A percentile compares a stretch with the other conserved stretches of the same genome.
These are phyloP conservation scores for Globisporangium heterothallicum DNA, from an alignment of 352 stramenopile genomes.

Conservation along the genomic window DNA sequence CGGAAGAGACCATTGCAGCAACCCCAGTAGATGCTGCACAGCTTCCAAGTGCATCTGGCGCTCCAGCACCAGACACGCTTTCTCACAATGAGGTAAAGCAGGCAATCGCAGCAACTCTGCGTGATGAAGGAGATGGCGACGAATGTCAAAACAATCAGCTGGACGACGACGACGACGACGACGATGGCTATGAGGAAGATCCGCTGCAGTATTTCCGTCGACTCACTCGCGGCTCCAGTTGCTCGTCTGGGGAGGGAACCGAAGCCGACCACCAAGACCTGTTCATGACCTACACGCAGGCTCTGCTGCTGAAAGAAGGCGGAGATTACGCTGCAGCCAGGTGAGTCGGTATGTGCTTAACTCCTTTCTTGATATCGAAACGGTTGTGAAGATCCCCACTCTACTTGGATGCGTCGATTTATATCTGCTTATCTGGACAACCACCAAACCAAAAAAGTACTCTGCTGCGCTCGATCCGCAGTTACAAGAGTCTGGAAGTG, in stretches of 20 bases:
- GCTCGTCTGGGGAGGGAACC: background rate
- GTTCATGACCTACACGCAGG: constrained; percentile 34
- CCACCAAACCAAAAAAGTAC: constrained; percentile 14
- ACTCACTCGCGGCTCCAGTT: background rate
- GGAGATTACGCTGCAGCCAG: constrained; percentile 30
- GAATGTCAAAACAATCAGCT: background rate
- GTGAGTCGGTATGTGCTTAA: constrained; percentile 10
- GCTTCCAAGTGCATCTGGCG: background rate
- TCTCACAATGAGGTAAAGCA: background rate
- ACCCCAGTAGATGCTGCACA: background rate
- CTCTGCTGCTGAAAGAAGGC: constrained; percentile 33
- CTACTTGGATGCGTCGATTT: too few relatives aligned
- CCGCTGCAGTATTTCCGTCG: constrained; percentile 27
- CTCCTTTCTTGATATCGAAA: too few relatives aligned
- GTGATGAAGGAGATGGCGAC: background rate
- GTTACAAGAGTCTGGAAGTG: constrained; percentile 16
- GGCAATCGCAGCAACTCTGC: background rate
- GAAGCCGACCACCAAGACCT: constrained; percentile 13
- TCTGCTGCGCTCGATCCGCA: constrained; percentile 21
- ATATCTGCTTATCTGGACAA: too few relatives aligned
- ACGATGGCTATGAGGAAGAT: constrained; percentile 12
- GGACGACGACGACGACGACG: constrained; percentile 7
- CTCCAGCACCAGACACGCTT: background rate
- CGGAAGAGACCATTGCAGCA: background rate
- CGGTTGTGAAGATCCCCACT: too few relatives aligned